A percentile compares a stretch with the other conserved stretches of the same genome.
Conservation (phyloP, 177 flowering plant genomes). For the Vitis hybrid region DNA sequence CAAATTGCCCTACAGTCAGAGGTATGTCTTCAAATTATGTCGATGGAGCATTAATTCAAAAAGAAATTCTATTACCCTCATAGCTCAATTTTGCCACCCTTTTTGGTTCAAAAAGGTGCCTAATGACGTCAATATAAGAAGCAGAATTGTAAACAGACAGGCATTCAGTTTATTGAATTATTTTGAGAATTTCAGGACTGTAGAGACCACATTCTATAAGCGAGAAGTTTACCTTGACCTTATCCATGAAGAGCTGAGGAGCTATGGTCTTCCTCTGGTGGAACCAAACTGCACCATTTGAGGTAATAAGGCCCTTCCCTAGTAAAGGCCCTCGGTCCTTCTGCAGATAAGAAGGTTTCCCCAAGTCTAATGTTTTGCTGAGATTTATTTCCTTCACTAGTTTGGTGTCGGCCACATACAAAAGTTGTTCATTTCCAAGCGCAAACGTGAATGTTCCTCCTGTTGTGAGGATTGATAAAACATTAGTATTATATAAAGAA, state of each 20-base stretch:
- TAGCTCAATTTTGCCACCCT: too few species aligned
- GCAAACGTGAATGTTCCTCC: constrained; percentile 5
- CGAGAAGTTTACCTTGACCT: constrained; percentile 9
- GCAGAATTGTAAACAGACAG: too few species aligned
- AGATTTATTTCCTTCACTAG: constrained; percentile 10
- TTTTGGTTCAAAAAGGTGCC: too few species aligned
- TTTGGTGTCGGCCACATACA: constrained; percentile 11
- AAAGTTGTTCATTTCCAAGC: constrained; percentile 10
- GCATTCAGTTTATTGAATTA: too few species aligned
- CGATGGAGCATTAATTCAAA: not conserved
- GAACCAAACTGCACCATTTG: constrained; percentile 13
- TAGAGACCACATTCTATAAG: too few species aligned
- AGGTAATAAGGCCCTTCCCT: constrained; percentile 15
- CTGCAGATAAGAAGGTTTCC: constrained; percentile 20
- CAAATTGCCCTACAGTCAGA: constrained; percentile 21
- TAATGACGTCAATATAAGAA: too few species aligned
- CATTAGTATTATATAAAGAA: too few species aligned
- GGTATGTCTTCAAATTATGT: too few species aligned
- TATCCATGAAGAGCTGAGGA: constrained; percentile 14
- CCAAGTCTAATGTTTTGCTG: constrained; percentile 18
- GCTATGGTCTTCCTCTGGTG: constrained; percentile 16
- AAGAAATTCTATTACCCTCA: not conserved
- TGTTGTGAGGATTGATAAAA: too few species aligned
- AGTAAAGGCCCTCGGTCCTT: constrained; percentile 20
- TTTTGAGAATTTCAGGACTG: too few species aligned